Conservation (phyloP, 768 basidiomycete species). For the Pulveroboletus ravenelii region DNA sequence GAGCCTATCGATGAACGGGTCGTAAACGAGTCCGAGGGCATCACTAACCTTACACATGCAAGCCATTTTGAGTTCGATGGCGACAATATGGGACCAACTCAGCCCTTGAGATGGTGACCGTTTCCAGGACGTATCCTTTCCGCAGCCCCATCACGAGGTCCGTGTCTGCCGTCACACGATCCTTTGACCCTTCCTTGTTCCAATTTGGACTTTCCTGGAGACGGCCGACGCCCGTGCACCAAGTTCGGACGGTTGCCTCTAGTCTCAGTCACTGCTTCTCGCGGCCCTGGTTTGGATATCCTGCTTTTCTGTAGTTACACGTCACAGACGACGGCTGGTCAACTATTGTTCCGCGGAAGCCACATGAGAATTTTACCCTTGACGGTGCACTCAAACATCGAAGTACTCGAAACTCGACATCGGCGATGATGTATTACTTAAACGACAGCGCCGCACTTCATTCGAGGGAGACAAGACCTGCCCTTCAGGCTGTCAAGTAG, state of each 20-base stretch:
- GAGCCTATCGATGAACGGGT: slow-evolving; percentile 6
- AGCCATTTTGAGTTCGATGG: slow-evolving; percentile 7
- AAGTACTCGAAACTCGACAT: slow-evolving; percentile 15
- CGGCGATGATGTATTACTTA: slow-evolving; percentile 17
- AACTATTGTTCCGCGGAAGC: background rate
- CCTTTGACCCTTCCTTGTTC: slow-evolving; percentile 10
- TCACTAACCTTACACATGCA: background rate
- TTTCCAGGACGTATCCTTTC: slow-evolving; percentile 2
- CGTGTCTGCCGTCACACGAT: slow-evolving; percentile 11
- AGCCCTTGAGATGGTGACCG: slow-evolving; percentile 7
- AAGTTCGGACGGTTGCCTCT: background rate
- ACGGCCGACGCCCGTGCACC: background rate
- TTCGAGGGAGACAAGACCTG: background rate
- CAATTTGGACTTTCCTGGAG: background rate
- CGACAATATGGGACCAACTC: slow-evolving; percentile 7
- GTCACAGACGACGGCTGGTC: slow-evolving; percentile 1
- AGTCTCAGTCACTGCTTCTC: background rate
- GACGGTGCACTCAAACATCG: background rate
- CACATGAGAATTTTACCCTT: background rate
- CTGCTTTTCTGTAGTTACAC: background rate
- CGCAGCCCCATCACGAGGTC: slow-evolving; percentile 3
- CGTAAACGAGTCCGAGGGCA: slow-evolving; percentile 9
- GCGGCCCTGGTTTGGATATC: background rate
- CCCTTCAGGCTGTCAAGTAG: slow-evolving; percentile 8
- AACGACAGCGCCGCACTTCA: background rate